These are phyloP conservation scores for Solanum piurae DNA, from an alignment of 257 asterid species.

Conservation along the genomic window DNA sequence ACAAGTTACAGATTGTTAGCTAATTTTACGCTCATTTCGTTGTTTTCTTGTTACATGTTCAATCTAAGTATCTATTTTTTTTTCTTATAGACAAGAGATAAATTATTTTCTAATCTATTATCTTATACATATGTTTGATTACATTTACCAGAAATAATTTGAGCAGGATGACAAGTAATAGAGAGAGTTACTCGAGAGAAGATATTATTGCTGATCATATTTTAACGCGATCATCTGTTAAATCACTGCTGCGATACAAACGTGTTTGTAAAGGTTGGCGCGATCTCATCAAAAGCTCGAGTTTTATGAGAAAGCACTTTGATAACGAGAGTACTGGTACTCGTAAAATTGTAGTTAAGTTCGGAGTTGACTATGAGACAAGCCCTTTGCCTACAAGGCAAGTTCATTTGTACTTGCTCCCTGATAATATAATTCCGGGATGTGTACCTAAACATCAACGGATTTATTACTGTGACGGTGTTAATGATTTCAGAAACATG, in stretches of 20 bases:
- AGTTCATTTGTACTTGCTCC: not conserved
- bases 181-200: not conserved
- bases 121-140: not conserved
- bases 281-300: not conserved
- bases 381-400: not conserved
- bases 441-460: not conserved
- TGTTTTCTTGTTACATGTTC: not conserved
- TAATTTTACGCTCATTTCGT: not conserved
- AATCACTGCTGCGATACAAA: not conserved
- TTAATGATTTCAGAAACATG: not conserved
- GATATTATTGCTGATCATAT: not conserved
- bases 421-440: not conserved
- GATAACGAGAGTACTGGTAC: not conserved
- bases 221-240: not conserved
- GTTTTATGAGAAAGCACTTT: not conserved
- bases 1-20: not conserved
- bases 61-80: not conserved
- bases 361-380: not conserved
- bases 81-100: not conserved
- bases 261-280: not conserved
- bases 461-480: not conserved
- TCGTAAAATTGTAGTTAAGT: not conserved
- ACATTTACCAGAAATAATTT: not conserved
- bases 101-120: not conserved
- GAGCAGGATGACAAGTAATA: not conserved